Evolutionary conservation across 768 basidiomycete species (phyloP).

Genomic region (Tylopilus sp.): DNA sequence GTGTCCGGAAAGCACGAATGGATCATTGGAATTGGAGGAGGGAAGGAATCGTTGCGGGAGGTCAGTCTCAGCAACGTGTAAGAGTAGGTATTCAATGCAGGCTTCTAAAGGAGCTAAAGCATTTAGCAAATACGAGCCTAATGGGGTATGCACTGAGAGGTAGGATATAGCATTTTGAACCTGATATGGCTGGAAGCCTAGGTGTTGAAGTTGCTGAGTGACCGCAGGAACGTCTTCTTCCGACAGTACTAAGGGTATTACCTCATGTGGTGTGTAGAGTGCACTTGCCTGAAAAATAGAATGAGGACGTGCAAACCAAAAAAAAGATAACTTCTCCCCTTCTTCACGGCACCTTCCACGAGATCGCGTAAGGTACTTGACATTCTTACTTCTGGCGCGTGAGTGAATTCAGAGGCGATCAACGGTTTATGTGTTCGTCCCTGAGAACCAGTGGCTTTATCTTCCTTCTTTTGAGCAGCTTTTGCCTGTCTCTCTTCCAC

Average conservation of each 20-base stretch:
- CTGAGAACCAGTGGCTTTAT: slow-evolving; percentile 13
- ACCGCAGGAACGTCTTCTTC: slow-evolving; percentile 43
- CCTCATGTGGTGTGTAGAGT: slow-evolving; percentile 44
- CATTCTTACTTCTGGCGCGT: slow-evolving; percentile 81
- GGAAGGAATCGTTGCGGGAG: slow-evolving; percentile 73
- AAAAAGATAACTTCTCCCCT: slow-evolving; percentile 40
- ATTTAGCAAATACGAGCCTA: slow-evolving; percentile 59
- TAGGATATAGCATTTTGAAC: slow-evolving; percentile 51
- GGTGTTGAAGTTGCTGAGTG: slow-evolving; percentile 50
- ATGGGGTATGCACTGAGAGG: slow-evolving; percentile 52
- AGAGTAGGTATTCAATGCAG: slow-evolving; percentile 78
- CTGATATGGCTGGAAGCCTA: slow-evolving; percentile 66
- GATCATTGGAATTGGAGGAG: slow-evolving; percentile 57
- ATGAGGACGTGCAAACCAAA: not conserved
- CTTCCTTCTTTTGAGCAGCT: slow-evolving; percentile 45
- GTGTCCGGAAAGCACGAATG: slow-evolving; percentile 66
- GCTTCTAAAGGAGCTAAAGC: slow-evolving; percentile 67
- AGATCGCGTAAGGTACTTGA: slow-evolving; percentile 66
- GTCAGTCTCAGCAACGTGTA: slow-evolving; percentile 85
- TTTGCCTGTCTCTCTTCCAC: slow-evolving; percentile 67
- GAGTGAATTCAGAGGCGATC: slow-evolving; percentile 39
- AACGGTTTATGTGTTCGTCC: slow-evolving; percentile 14
- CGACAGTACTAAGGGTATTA: slow-evolving; percentile 34
- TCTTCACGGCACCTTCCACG: slow-evolving; percentile 79
- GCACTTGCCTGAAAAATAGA: slow-evolving; percentile 42